Base-by-base conservation (phyloP, 1,139 yeast species). In the Blastobotrys petasosporus region DNA sequence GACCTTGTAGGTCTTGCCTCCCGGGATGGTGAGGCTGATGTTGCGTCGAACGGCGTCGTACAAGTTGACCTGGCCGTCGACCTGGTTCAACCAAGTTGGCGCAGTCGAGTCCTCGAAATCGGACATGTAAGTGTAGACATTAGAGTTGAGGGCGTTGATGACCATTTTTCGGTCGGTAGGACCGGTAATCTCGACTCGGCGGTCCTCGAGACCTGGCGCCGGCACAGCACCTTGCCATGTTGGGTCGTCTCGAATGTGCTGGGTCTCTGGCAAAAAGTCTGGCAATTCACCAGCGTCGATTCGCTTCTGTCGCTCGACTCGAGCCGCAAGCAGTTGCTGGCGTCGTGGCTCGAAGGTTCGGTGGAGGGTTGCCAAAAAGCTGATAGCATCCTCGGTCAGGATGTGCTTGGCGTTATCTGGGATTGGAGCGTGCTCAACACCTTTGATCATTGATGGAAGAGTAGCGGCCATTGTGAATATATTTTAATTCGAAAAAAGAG, bases 51-150 rank as follows among this genome's bases (percentile, higher is more conserved):
- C 69, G 25, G 88, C 97, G 64, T 92, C 97, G 69, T 80, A 88
- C 61, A 92, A 73, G 68, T 92, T 90, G 55, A 85, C 87, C 71
- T 92, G 98, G 49, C 97, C 98, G 57, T 78, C 74, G 51, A 85
- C 79, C 74, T 86, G 76, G 68, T 87, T 88, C 57, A 70, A 70
- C 97, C 97, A 92, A 32, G 97, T 90, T 57, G 98, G 98, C 31
- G 97, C 82, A 59, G 88, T 81, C 30, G 95, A 86, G 70, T 88
- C 97, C 68, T 88, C 97, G 59, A 88, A 85, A 70, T 88, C 97
- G 39, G 94, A 82, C 97, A 88, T 88, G 67, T 88, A 88, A 42
- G 95, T 86, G 63, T 85, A 87, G 39, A 88, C 96, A 49, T 79
- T 78, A 3, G 95, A 80, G 70, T 88, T 88, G 63, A 88, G 77